Evolutionary conservation across 2,329 filamentous ascomycete species (phyloP).

Genomic region (Kalaharituber pfeilii): DNA sequence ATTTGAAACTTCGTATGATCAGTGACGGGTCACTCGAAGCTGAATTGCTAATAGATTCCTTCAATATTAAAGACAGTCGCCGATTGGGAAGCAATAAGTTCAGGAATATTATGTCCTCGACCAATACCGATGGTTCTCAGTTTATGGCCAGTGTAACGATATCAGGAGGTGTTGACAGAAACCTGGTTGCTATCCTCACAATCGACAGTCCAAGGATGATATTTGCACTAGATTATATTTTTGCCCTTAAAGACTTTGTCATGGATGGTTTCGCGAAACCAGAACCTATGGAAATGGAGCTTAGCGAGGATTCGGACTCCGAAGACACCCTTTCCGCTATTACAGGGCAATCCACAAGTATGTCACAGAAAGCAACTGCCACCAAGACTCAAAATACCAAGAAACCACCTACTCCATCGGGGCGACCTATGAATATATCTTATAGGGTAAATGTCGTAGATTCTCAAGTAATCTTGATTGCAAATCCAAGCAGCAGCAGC

Average conservation of each 20-base stretch:
- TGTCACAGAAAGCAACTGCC: conserved; percentile 2
- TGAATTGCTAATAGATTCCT: conserved; percentile 81
- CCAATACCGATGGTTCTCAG: conserved; percentile 87
- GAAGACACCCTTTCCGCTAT: conserved; percentile 13
- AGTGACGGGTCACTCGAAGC: conserved; percentile 83
- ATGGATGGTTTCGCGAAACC: conserved; percentile 36
- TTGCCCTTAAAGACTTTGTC: conserved; percentile 72
- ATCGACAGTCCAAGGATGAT: conserved; percentile 91
- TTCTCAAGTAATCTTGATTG: conserved; percentile 89
- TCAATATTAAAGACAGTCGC: conserved; percentile 88
- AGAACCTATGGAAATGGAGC: conserved; percentile 39
- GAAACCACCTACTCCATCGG: conserved; percentile 16
- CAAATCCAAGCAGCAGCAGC: conserved; percentile 73
- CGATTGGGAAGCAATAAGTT: conserved; percentile 83
- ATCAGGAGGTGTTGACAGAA: conserved; percentile 63
- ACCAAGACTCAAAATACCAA: conserved; percentile 3
- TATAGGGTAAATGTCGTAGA: conserved; percentile 91
- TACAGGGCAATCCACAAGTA: conserved; percentile 2
- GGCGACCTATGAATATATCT: conserved; percentile 51
- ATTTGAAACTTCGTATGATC: conserved; percentile 79
- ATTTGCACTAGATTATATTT: conserved; percentile 87
- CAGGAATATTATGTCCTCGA: conserved; percentile 92
- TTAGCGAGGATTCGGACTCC: conserved; percentile 41
- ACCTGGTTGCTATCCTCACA: conserved; percentile 76
- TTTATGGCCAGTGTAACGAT: conserved; percentile 97